Percentiles rank a stretch among this genome's conserved stretches.
Evolutionary conservation across 2,329 filamentous ascomycete genomes (phyloP).

Genomic region (Colletotrichum tabaci): DNA sequence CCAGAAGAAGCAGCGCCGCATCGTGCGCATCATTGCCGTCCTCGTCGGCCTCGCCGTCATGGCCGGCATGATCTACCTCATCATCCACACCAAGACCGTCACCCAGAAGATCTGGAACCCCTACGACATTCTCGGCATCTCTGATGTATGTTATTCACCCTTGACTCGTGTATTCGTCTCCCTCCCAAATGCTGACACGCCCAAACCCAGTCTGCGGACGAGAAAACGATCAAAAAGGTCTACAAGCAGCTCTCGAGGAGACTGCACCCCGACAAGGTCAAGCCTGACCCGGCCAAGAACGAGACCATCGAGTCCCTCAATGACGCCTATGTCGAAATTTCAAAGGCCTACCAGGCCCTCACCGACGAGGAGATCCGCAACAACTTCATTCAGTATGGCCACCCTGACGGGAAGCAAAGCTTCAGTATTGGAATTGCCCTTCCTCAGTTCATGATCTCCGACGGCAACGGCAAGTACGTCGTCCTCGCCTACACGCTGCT

Average conservation of each 20-base stretch:
- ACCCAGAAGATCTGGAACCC: slow-evolving; percentile 92
- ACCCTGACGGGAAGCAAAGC: slow-evolving; percentile 98
- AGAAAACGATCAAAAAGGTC: slow-evolving; percentile 92
- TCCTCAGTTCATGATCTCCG: slow-evolving; percentile 91
- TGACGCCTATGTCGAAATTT: slow-evolving; percentile 91
- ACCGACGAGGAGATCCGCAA: slow-evolving; percentile 98
- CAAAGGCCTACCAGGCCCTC: slow-evolving; percentile 97
- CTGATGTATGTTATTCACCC: slow-evolving; percentile 72
- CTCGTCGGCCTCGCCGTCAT: slow-evolving; percentile 86
- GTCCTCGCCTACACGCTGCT: slow-evolving; percentile 90
- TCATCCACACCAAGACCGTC: slow-evolving; percentile 81
- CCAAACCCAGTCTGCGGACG: slow-evolving; percentile 73
- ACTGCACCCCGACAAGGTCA: slow-evolving; percentile 93
- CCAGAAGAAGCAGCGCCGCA: slow-evolving; percentile 88
- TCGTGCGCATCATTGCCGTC: slow-evolving; percentile 87
- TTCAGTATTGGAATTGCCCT: slow-evolving; percentile 98
- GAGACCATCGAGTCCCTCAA: slow-evolving; percentile 89
- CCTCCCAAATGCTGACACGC: slow-evolving; percentile 29
- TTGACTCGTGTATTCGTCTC: neutral
- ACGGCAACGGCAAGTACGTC: slow-evolving; percentile 96
- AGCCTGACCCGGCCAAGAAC: slow-evolving; percentile 87
- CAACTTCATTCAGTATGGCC: slow-evolving; percentile 95
- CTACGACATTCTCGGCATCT: slow-evolving; percentile 92
- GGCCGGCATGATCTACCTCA: slow-evolving; percentile 92
- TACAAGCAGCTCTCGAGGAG: slow-evolving; percentile 90